Base-by-base conservation (phyloP, 352 stramenopile species). In the Globisporangium takayamanum region DNA sequence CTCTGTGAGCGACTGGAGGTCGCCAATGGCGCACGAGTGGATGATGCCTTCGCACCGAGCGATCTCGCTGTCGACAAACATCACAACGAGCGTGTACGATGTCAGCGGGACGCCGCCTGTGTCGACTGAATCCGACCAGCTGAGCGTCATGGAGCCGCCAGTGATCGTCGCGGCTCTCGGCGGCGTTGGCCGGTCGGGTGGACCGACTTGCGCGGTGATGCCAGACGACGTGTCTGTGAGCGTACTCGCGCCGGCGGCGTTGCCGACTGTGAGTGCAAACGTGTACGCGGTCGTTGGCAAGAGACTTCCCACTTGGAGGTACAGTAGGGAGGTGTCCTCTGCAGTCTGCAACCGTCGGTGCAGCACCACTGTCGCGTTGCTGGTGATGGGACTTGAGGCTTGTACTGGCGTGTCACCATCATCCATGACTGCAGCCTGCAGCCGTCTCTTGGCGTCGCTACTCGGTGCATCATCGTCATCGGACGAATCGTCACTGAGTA, bases 101-200 rank as follows among this genome's bases (percentile, higher is more conserved):
- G 60, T 73, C n/a, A 88, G 55, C 1, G 76, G 67, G 11, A 72
- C 42, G 10, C 78, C 78, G 10, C 78, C 78, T 0, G 68, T 80
- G 36, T 88, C 78, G 0, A 88, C 63, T 0, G 78, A 76, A 33
- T 83, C 70, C 0, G 26, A 48, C 78, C 78, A 88, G 2, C 16
- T 39, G 1, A 88, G 25, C 7, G 48, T 53, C 48, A 85, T 62
- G 0, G 78, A 65, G 2, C 78, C 78, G 6, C 78, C 78, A 1
- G 76, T 87, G 7, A 70, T 60, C 0, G 10, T 7, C 12, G 33
- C 52, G 0, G 62, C 37, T 4, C 8, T 66, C 0, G 76, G 78
- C 11, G 66, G 22, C 3, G 70, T 57, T 3, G 76, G 74, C 15
- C 48, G 51, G 3, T 50, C 72, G 0, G 78, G 78, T 0, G 60